Conservation (phyloP, 768 basidiomycete species). For the Lentinula lateritia region DNA sequence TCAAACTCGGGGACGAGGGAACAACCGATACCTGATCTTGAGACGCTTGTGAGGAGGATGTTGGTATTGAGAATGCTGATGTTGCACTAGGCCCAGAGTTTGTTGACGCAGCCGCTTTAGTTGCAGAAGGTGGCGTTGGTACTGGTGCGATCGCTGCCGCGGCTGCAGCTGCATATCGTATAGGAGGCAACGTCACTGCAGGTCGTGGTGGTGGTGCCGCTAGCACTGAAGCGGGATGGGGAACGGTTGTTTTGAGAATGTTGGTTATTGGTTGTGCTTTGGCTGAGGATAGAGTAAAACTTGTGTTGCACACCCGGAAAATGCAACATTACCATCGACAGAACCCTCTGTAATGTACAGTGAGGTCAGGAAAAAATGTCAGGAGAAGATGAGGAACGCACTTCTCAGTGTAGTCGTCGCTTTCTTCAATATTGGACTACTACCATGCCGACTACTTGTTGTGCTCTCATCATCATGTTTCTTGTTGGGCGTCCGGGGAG, state of each 20-base stretch:
- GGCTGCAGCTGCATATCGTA: conserved; percentile 66
- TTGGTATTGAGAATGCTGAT: conserved; percentile 34
- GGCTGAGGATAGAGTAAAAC: conserved; percentile 24
- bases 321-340: conserved; percentile 49
- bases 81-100: conserved; percentile 26
- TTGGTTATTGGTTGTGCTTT: conserved; percentile 76
- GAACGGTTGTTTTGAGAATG: conserved; percentile 73
- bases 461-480: conserved; percentile 79
- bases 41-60: conserved; percentile 24
- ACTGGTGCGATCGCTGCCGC: conserved; percentile 34
- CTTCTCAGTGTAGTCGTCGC: conserved; percentile 57
- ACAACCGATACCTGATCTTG: conserved; percentile 38
- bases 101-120: conserved; percentile 18
- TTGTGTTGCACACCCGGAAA: neutral
- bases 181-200: conserved; percentile 46
- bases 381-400: conserved; percentile 31
- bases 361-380: conserved; percentile 13
- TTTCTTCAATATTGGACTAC: conserved; percentile 80
- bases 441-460: conserved; percentile 68
- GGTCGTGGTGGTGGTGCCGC: conserved; percentile 28
- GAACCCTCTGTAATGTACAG: conserved; percentile 51
- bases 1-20: conserved; percentile 74
- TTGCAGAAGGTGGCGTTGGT: conserved; percentile 20
- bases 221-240: conserved; percentile 31
- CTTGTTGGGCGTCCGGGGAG: conserved; percentile 61